Evolutionary conservation across 1,139 yeast species (phyloP), one percentile per base, ranked within the genome.

Genomic region (Arxiozyma slooffiae): DNA sequence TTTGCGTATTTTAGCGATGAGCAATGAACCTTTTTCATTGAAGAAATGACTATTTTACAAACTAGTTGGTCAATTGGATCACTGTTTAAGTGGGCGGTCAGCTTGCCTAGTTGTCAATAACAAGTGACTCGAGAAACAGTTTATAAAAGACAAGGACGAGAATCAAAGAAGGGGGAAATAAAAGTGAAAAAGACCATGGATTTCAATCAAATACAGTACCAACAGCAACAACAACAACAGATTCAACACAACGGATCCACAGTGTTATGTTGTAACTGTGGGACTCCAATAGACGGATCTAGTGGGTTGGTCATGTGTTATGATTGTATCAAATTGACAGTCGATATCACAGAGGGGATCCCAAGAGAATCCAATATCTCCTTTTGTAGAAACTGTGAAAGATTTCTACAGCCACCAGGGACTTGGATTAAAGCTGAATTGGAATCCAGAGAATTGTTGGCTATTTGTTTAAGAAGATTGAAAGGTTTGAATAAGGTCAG

Each of bases 201-300:
- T 55, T 59, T 52, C 21, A 57, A 53, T 43, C 53, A 51, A 24
- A 14, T 50, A 16, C 50, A 51, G 36, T 53, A 53, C 22, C 57
- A 54, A 39, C 56, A 56, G 20, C 57, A 53, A 39, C 57, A 63
- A 34, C 67, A 64, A n/a, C 40, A 36, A 16, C 46, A 47, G 40
- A 24, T 47, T 44, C 63, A 66, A 11, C 63, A 62, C 41, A 63
- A 58, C n/a, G 78, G 74, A 23, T 95, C 97, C 24, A 92, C 97
- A 1, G 95, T 94, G 54, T 78, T 92, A 55, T 92, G 99, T 75
- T 89, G 96, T 71, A 88, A 87, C 82, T 92, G 99, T 83, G 97
- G 98, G 70, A 87, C 86, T 52, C 97, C 98, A 47, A 87, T 94
- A 80, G 97, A 92, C 66, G 97, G 97, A 45, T 86, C 96, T 36